Conservation (phyloP, 2,329 filamentous ascomycete species). For the Dothiorella sarmentorum region DNA sequence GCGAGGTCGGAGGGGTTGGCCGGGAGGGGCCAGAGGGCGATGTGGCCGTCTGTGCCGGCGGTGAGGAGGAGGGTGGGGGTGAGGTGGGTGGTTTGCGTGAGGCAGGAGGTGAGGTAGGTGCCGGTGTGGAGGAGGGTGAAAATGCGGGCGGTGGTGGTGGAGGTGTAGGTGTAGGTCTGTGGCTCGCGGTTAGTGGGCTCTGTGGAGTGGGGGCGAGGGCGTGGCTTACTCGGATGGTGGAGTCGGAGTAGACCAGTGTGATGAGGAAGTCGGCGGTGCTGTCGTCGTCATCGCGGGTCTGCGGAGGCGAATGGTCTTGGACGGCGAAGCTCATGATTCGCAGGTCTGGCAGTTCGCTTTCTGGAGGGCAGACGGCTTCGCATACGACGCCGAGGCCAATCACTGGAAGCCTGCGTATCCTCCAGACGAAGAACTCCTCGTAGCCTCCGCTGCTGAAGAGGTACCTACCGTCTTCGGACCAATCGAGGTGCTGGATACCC, state of each 20-base stretch:
- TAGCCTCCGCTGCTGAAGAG: conserved; percentile 84
- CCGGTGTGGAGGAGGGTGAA: conserved; percentile 39
- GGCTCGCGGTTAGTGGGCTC: background rate
- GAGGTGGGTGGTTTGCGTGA: conserved; percentile 60
- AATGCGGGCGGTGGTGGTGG: conserved; percentile 20
- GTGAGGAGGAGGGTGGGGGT: conserved; percentile 53
- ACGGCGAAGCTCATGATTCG: conserved; percentile 79
- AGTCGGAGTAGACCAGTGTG: conserved; percentile 79
- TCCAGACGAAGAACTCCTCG: conserved; percentile 89
- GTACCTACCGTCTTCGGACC: conserved; percentile 63
- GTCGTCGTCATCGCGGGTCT: conserved; percentile 22
- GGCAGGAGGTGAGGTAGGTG: conserved; percentile 55
- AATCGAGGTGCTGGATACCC: conserved; percentile 77
- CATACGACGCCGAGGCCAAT: conserved; percentile 53
- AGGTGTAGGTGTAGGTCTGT: conserved; percentile 46
- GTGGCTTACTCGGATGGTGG: conserved; percentile 58
- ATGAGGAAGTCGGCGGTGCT: conserved; percentile 51
- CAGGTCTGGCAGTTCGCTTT: conserved; percentile 60
- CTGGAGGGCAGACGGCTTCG: conserved; percentile 48
- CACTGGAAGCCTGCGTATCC: conserved; percentile 54
- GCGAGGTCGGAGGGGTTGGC: background rate
- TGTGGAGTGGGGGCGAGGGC: background rate
- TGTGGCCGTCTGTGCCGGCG: conserved; percentile 75
- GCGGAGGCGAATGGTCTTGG: conserved; percentile 21
- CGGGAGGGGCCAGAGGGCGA: conserved; percentile 58